phyloP scores from a whole-genome alignment of 495 filamentous ascomycete species.

The Neurospora discreta region DNA sequence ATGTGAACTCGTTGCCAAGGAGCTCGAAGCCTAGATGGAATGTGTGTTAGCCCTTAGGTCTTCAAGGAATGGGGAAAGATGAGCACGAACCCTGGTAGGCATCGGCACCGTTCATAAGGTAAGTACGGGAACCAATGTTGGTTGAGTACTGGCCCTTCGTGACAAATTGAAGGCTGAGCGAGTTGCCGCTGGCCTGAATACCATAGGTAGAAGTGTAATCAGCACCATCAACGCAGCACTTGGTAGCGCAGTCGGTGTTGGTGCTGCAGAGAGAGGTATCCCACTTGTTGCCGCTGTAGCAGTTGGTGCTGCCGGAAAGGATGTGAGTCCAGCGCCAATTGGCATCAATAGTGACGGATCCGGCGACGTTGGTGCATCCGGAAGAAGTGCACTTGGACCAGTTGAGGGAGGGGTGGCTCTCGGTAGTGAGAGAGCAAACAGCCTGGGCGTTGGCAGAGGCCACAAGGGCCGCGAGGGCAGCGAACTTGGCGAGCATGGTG shows the following conservation, averaged over 20 bases:
- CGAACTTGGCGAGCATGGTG: conserved; percentile 25
- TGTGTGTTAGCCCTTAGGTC: background rate
- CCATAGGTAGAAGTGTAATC: conserved; percentile 39
- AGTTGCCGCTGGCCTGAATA: conserved; percentile 34
- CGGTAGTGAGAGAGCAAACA: conserved; percentile 42
- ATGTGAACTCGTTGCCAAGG: conserved; percentile 47
- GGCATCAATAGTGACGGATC: conserved; percentile 35
- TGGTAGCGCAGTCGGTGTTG: conserved; percentile 26
- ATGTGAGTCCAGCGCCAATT: conserved; percentile 44
- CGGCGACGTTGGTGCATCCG: conserved; percentile 36
- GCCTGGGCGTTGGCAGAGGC: conserved; percentile 40
- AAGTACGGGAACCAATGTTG: conserved; percentile 43
- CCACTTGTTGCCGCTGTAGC: conserved; percentile 42
- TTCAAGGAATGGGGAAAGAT: background rate
- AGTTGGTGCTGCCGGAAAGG: conserved; percentile 28
- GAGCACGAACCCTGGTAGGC: conserved; percentile 39
- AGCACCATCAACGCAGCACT: conserved; percentile 40
- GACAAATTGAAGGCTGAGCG: conserved; percentile 44
- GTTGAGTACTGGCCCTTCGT: conserved; percentile 37
- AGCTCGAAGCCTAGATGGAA: conserved; percentile 32
- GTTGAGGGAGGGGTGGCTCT: conserved; percentile 46
- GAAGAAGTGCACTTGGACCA: conserved; percentile 45
- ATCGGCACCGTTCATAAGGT: conserved; percentile 41
- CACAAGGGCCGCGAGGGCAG: conserved; percentile 31
- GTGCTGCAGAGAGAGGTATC: conserved; percentile 27